Base-by-base conservation (phyloP, 2,329 filamentous ascomycete species). In the Fusarium pseudonygamai region DNA sequence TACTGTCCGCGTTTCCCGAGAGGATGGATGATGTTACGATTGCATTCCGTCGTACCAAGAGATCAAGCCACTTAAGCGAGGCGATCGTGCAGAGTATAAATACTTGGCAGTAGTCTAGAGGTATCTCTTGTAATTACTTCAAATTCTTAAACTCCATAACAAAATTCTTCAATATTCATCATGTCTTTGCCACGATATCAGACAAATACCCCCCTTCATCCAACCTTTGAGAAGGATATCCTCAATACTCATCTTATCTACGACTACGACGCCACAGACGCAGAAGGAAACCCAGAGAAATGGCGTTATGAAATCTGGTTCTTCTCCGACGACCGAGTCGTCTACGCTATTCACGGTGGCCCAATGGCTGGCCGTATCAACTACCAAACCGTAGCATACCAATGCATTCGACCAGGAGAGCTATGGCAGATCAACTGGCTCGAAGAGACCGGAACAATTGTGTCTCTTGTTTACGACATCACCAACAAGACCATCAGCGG, bases 241-340 rank as follows among this genome's bases (percentile, higher is more conserved):
- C 82, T 82, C 47, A 83, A 90, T 72, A 83, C 85, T 6, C 87
- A 90, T 69, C 81, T 90, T 3, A 82, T 90, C 60, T 90, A 90
- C 77, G 87, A 90, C 71, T 89, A 90, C 71, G 82, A 85, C 45
- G 87, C 86, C 2, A 78, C 85, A 59, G 84, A 87, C 61, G 71
- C 69, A 5, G 63, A 84, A 3, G 86, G 87, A 15, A 86, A 86
- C 10, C 84, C 87, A 0, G 86, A 89, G 58, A 90, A 88, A 77
- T 90, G 88, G 89, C 84, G 87, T 4, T 90, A 90, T 73, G 88
- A 90, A 67, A 85, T 90, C 76, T 90, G 88, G 88, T 89, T 89
- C 79, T 87, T 87, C 73, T 88, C 85, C n/a, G 79, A 85, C 24
- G 80, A 84, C 60, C 84, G 87, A 9, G 84, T 89, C 53, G 85